Conservation (phyloP, 2,329 filamentous ascomycete species). For the Tothia fuscella region DNA sequence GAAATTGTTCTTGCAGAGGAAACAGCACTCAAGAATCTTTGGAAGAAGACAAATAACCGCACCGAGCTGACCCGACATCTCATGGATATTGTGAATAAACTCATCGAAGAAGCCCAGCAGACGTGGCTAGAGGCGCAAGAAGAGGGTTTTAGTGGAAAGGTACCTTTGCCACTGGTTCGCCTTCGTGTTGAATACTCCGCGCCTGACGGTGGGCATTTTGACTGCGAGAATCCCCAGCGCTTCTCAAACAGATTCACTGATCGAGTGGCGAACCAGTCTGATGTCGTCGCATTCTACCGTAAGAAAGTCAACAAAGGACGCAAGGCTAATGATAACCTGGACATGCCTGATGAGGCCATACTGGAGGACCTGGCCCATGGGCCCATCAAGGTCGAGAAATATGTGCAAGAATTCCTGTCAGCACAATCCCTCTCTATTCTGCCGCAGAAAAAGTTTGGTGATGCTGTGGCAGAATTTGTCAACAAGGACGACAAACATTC, state of each 20-base stretch:
- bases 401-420: conserved; percentile 77
- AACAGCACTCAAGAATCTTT: conserved; percentile 62
- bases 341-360: conserved; percentile 52
- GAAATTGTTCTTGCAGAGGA: conserved; percentile 72
- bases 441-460: conserved; percentile 82
- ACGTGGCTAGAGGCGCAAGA: conserved; percentile 75
- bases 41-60: conserved; percentile 72
- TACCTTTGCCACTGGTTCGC: conserved; percentile 72
- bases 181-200: conserved; percentile 85
- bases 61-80: conserved; percentile 67
- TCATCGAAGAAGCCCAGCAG: conserved; percentile 73
- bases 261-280: conserved; percentile 87
- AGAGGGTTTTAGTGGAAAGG: conserved; percentile 38
- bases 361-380: conserved; percentile 54
- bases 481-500: conserved; percentile 91
- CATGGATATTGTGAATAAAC: conserved; percentile 65
- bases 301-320: conserved; percentile 56
- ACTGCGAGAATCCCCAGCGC: conserved; percentile 88
- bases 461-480: conserved; percentile 86
- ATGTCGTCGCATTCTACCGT: conserved; percentile 84
- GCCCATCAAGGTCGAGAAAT: conserved; percentile 71
- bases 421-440: conserved; percentile 86
- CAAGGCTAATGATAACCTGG: conserved; percentile 33
- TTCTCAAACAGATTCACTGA: conserved; percentile 87
- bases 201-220: conserved; percentile 72